Conservation (phyloP, 805 yeast species). For the Pichia gijzeniarum region DNA sequence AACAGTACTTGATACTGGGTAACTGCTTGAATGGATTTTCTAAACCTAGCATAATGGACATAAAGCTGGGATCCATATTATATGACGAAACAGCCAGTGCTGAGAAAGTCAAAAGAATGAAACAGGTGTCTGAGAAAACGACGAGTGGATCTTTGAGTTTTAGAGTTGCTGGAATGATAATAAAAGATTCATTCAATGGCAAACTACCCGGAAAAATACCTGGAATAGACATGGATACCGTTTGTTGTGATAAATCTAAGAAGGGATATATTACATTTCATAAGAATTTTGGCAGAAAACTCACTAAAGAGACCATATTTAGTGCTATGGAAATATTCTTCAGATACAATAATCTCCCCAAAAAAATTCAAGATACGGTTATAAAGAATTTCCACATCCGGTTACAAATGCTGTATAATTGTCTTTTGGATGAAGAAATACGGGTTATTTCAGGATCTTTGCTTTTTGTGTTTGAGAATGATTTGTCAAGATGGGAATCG, state of each 20-base stretch:
- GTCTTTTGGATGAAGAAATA: constrained; percentile 55
- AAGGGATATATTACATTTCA: constrained; percentile 41
- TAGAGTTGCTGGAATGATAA: constrained; percentile 85
- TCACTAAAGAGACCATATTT: constrained; percentile 38
- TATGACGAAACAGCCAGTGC: constrained; percentile 54
- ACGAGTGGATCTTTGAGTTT: constrained; percentile 75
- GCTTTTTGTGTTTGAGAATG: constrained; percentile 69
- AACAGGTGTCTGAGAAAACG: constrained; percentile 57
- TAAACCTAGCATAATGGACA: constrained; percentile 71
- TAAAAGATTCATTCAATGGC: constrained; percentile 21
- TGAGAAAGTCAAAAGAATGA: constrained; percentile 59
- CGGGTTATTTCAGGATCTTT: constrained; percentile 68
- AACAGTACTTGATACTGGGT: constrained; percentile 56
- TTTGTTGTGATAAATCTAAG: constrained; percentile 13
- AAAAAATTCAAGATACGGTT: constrained; percentile 32
- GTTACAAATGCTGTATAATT: constrained; percentile 58
- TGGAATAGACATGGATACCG: constrained; percentile 11
- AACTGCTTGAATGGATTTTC: constrained; percentile 58
- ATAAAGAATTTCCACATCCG: constrained; percentile 47
- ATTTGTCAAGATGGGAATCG: constrained; percentile 44
- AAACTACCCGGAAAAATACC: constrained; percentile 16
- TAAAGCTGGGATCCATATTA: constrained; percentile 69
- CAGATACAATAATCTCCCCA: constrained; percentile 29
- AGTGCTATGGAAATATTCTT: constrained; percentile 44
- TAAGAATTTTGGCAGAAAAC: constrained; percentile 53